Base-by-base conservation (phyloP, 495 filamentous ascomycete genomes). In the Acidomyces sp. region DNA sequence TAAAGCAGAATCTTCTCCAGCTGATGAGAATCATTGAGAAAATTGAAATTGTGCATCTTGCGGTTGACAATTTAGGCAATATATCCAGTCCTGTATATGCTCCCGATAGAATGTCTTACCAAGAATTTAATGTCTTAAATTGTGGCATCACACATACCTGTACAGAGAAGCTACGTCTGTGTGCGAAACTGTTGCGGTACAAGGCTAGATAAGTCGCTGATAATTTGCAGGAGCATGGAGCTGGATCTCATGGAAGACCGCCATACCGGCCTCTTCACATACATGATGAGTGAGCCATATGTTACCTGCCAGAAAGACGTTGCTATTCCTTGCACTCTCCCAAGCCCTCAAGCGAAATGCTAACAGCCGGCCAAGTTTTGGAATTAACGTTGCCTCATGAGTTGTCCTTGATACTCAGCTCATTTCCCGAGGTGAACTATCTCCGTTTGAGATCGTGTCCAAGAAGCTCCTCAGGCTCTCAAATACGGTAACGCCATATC, bases 371-470 rank as follows among this genome's bases (percentile, higher is more conserved):
- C n/a, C n/a, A n/a, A n/a, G n/a, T n/a, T n/a, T n/a, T n/a, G n/a
- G n/a, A n/a, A n/a, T n/a, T n/a, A n/a, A n/a, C n/a, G n/a, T n/a
- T n/a, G n/a, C n/a, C n/a, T n/a, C n/a, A n/a, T n/a, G n/a, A n/a
- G n/a, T 37, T 33, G 12, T 20, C 17, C 36, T 43, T 23, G 4
- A 17, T 6, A 11, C 21, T 12, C 30, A 43, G 10, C 40, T 43
- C 13, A 22, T 16, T 16, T 22, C 27, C 3, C 6, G 6, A 3
- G 40, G 30, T 6, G 15, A 34, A 6, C 9, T 29, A 9, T 43
- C 40, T 12, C 40, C 40, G 16, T 43, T 43, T 24, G 40, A 4
- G 21, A 12, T 43, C 20, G 18, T 43, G 9, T 18, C 29, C 10
- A 34, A 24, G 10, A 36, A 36, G 9, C 3, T 41, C 20, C 11